Evolutionary conservation across 164 flowering plant genomes (phyloP), one percentile per base, ranked within the genome.

Genomic region (Chimonanthus salicifolius): DNA sequence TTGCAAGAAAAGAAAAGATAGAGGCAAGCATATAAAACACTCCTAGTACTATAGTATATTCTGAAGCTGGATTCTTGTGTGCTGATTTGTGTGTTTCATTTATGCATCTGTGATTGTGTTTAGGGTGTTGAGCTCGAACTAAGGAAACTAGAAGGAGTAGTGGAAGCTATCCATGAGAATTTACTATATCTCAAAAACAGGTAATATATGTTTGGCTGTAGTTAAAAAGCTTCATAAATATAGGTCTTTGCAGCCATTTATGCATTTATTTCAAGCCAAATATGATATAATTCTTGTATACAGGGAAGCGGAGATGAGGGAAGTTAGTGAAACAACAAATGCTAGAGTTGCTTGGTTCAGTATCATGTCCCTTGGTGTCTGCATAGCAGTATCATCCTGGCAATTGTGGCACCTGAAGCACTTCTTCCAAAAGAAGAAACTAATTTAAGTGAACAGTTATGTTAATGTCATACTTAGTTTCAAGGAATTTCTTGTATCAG

Each of bases 51-150:
- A 45, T 69, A 9, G 18, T 46, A 49, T 45, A 3, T 6, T 72
- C 63, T 64, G 11, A 44, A 45, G 7, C n/a, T 45, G 18, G 46
- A 62, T 46, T 2, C 6, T 9, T 66, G 48, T 44, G 8, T 44
- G 20, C 15, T 9, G 20, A 16, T 10, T 11, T 44, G 5, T 13
- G 44, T 16, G 8, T 3, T 62, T 18, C 33, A 18, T 3, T 6
- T 48, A 21, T 3, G 54, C 10, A 4, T 68, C 18, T 68, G 70
- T 7, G 11, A 47, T 33, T 43, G 0, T 49, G 69, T 71, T 18
- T 72, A 95, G 99, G 99, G 99, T 69, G 87, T 95, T 73, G 97
- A 95, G 77, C 91, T 95, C 64, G 99, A 95, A 80, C 84, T 95
- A 50, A 86, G 86, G 85, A 95, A 90, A 83, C 93, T 95, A 64